These are phyloP conservation scores for Trichophyton benhamiae DNA, from an alignment of 2,329 filamentous ascomycete species.

Conservation along the genomic window DNA sequence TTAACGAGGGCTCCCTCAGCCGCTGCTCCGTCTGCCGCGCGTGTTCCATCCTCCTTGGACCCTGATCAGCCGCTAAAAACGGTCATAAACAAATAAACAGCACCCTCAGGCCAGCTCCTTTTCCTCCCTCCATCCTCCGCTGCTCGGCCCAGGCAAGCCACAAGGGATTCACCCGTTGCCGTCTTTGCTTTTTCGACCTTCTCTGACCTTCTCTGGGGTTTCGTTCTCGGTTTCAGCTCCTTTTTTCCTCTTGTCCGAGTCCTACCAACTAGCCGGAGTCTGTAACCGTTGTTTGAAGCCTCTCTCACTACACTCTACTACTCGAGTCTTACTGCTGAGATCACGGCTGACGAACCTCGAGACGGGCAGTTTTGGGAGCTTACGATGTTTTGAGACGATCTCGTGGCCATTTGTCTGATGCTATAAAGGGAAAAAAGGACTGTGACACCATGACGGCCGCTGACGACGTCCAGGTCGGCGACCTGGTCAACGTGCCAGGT, in stretches of 20 bases:
- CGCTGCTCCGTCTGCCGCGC: neutral
- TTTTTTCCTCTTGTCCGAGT: neutral
- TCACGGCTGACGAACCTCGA: neutral
- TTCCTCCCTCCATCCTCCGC: neutral
- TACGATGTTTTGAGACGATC: neutral
- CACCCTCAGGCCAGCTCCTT: neutral
- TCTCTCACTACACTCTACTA: neutral
- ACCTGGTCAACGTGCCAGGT: constrained; percentile 80
- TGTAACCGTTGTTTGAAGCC: neutral
- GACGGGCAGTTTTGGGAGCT: neutral
- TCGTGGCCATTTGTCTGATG: neutral
- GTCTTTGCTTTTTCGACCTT: constrained; percentile 1
- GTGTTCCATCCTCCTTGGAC: too few species aligned
- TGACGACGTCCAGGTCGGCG: constrained; percentile 58
- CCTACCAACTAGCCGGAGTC: neutral
- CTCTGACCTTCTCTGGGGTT: neutral
- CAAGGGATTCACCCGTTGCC: neutral
- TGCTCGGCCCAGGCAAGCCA: neutral
- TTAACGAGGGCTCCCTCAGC: too few species aligned
- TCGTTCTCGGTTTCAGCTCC: neutral
- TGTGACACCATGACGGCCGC: neutral
- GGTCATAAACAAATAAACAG: neutral
- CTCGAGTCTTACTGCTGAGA: neutral
- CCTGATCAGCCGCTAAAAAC: neutral
- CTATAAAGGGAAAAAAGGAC: neutral